These are phyloP conservation scores for Metschnikowia henanensis DNA, from an alignment of 805 yeast species.

Conservation along the genomic window DNA sequence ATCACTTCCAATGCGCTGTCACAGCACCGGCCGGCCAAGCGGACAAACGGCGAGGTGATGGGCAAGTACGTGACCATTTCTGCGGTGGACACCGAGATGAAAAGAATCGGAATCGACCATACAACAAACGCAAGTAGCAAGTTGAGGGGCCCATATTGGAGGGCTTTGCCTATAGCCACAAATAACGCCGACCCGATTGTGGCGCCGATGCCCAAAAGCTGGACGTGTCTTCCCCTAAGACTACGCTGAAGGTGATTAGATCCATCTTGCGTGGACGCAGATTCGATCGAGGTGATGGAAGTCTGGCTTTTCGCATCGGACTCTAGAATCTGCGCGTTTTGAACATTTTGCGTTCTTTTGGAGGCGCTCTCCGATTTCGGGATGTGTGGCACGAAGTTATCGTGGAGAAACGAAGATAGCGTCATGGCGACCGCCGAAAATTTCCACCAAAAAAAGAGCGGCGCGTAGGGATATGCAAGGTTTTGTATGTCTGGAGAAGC, in stretches of 20 bases:
- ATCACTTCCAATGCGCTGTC: conserved; percentile 74
- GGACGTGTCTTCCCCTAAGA: conserved; percentile 69
- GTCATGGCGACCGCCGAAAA: conserved; percentile 1
- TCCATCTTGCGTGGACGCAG: conserved; percentile 12
- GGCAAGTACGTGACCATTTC: conserved; percentile 81
- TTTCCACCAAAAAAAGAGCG: not conserved
- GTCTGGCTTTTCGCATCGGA: conserved; percentile 7
- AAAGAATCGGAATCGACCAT: conserved; percentile 70
- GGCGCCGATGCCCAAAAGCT: conserved; percentile 77
- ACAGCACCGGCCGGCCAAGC: conserved; percentile 71
- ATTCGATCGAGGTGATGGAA: conserved; percentile 10
- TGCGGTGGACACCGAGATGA: conserved; percentile 69
- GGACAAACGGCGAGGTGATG: conserved; percentile 71
- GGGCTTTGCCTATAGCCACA: conserved; percentile 66
- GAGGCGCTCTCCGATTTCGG: conserved; percentile 3
- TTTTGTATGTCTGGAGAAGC: too few species aligned
- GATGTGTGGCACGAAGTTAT: conserved; percentile 19
- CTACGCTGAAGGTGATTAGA: conserved; percentile 38
- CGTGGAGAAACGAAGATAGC: conserved; percentile 8
- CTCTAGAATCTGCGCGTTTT: not conserved
- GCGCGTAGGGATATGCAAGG: not conserved
- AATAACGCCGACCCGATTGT: conserved; percentile 81
- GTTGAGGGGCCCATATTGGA: conserved; percentile 66
- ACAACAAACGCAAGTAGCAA: conserved; percentile 62
- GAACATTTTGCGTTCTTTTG: not conserved